Base-by-base conservation (phyloP, 768 basidiomycete species). In the Russula virescens region DNA sequence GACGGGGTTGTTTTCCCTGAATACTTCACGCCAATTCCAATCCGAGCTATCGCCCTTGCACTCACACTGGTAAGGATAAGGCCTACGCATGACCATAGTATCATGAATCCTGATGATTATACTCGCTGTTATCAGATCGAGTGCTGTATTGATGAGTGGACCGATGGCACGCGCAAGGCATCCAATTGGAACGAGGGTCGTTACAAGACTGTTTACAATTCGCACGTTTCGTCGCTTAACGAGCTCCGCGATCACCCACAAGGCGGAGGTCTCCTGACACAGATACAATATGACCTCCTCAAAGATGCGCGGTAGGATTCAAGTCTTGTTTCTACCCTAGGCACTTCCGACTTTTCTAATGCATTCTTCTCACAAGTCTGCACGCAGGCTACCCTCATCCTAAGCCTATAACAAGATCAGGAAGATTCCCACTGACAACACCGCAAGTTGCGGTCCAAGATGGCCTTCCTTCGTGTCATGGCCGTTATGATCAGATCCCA, bases 101-200 rank as follows among this genome's bases (percentile, higher is more conserved):
- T 34, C 16, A 13, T 21, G 43, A n/a, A 42, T 31, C 4, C 43
- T 45, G 55, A 55, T 11, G 9, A 10, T 4, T 25, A 5, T 42
- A n/a, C 40, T 13, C 19, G 18, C 2, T 45, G 10, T 31, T 25
- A 23, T n/a, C 26, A 55, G 60, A 47, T 61, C 14, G 45, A 61
- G 31, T 55, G 60, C 38, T 61, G 60, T 19, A 47, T 61, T 25
- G 34, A 61, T 11, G 60, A 61, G 45, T 61, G 60, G 60, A 35
- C 19, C n/a, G 38, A 46, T 23, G 60, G 60, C 3, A 61, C 46
- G 13, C 25, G 53, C 10, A 38, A 21, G 11, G 35, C 35, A 0
- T 40, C 52, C 13, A 11, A 13, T 5, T 55, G 60, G 60, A 23
- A 47, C 0, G 46, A 40, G 8, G 9, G 21, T 5, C 52, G 19